Percentiles rank a stretch among this genome's conserved stretches.
These are phyloP conservation scores for Aureobasidium sp. DNA, from an alignment of 2,329 filamentous ascomycete species.

Conservation along the genomic window DNA sequence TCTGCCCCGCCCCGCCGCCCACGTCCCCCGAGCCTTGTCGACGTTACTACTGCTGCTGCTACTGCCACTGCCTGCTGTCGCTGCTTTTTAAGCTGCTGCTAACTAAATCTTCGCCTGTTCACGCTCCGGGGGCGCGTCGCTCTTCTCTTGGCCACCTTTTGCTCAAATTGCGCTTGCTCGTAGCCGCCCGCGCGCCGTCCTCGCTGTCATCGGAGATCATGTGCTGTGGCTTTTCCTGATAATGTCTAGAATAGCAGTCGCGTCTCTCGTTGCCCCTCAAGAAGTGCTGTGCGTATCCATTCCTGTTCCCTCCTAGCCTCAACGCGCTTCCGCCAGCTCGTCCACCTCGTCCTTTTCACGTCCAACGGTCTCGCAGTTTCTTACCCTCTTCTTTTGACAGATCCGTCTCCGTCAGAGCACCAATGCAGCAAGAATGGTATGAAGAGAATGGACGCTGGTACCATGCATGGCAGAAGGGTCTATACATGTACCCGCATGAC, in stretches of 20 bases:
- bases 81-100: constrained; percentile 13
- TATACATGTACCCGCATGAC: constrained; percentile 20
- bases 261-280: constrained; percentile 17
- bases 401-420: constrained; percentile 14
- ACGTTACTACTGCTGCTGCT: constrained; percentile 14
- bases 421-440: constrained; percentile 18
- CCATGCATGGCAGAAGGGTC: constrained; percentile 18
- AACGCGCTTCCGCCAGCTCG: not conserved
- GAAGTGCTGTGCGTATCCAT: constrained; percentile 14
- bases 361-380: constrained; percentile 10
- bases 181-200: constrained; percentile 12
- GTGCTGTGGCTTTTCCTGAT: constrained; percentile 15
- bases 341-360: not conserved
- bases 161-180: constrained; percentile 10
- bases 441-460: constrained; percentile 20
- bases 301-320: constrained; percentile 1
- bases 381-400: constrained; percentile 6
- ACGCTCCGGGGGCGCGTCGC: constrained; percentile 1
- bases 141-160: constrained; percentile 5
- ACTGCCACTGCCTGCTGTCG: constrained; percentile 13
- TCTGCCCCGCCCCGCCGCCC: constrained; percentile 15
- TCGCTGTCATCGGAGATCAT: constrained; percentile 11
- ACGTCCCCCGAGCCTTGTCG: constrained; percentile 10
- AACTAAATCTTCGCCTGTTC: constrained; percentile 10
- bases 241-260: constrained; percentile 18